A percentile compares a stretch with the other conserved stretches of the same genome.
Conservation (phyloP, 164 flowering plant species). For the Piper betle region DNA sequence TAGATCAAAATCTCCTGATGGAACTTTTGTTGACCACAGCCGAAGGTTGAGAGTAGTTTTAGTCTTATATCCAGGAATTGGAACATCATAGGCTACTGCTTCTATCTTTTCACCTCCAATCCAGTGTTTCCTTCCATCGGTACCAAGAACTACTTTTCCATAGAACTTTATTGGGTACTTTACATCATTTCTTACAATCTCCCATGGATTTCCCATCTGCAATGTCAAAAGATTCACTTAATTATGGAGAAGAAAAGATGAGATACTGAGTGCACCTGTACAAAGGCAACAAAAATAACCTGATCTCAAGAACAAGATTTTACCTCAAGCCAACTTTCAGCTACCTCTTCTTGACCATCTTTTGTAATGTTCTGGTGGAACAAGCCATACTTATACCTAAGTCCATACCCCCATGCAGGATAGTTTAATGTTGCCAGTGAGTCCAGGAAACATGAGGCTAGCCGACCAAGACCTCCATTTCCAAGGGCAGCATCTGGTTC, state of each 20-base stretch:
- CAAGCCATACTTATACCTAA: slow-evolving; percentile 81
- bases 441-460: slow-evolving; percentile 88
- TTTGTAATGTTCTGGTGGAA: slow-evolving; percentile 81
- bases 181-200: slow-evolving; percentile 75
- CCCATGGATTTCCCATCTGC: slow-evolving; percentile 95
- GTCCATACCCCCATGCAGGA: slow-evolving; percentile 99
- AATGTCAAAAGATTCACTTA: slow-evolving; percentile 4
- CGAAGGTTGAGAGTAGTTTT: slow-evolving; percentile 84
- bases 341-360: slow-evolving; percentile 93
- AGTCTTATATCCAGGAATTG: slow-evolving; percentile 93
- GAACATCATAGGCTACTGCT: slow-evolving; percentile 93
- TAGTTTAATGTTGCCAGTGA: slow-evolving; percentile 87
- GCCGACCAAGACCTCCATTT: slow-evolving; percentile 90
- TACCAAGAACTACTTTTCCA: slow-evolving; percentile 58
- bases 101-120: slow-evolving; percentile 80
- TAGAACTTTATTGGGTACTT: slow-evolving; percentile 74
- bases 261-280: background rate
- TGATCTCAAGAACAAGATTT: slow-evolving; percentile 2
- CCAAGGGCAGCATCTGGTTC: slow-evolving; percentile 98
- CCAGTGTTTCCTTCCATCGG: slow-evolving; percentile 74
- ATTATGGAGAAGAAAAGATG: too few relatives aligned
- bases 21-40: slow-evolving; percentile 82
- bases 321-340: slow-evolving; percentile 97
- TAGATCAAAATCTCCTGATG: slow-evolving; percentile 64
- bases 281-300: background rate